phyloP scores from a whole-genome alignment of 495 filamentous ascomycete species.

The Baudoinia panamericana region DNA sequence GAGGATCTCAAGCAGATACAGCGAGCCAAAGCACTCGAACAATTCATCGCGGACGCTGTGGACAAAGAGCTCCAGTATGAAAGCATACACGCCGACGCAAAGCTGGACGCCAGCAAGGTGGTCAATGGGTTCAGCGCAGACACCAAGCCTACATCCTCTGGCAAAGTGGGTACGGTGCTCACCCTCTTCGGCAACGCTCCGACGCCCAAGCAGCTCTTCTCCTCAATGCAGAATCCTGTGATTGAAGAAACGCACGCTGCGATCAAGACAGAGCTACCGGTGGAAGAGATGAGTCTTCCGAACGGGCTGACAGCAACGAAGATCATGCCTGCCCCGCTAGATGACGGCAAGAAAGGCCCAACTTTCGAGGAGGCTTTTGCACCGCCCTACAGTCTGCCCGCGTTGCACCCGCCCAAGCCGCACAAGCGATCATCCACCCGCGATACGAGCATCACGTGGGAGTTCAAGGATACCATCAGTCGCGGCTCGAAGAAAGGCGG shows the following conservation, averaged over 20 bases:
- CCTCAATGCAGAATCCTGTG: constrained; percentile 52
- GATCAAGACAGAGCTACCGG: constrained; percentile 29
- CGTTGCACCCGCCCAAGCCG: constrained; percentile 58
- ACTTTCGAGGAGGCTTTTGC: constrained; percentile 75
- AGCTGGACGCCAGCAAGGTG: background rate
- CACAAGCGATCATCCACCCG: constrained; percentile 48
- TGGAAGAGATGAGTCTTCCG: constrained; percentile 55
- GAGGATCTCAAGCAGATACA: constrained; percentile 21
- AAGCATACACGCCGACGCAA: background rate
- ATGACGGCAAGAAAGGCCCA: constrained; percentile 32
- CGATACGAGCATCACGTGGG: constrained; percentile 46
- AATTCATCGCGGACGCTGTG: constrained; percentile 13
- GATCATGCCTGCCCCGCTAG: constrained; percentile 44
- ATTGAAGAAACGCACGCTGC: constrained; percentile 29
- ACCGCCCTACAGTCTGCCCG: constrained; percentile 50
- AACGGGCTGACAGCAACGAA: constrained; percentile 60
- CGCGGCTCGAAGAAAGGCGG: constrained; percentile 37
- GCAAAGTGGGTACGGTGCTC: constrained; percentile 41
- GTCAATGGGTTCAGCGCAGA: background rate
- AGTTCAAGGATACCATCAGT: constrained; percentile 38
- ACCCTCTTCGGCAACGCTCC: constrained; percentile 60
- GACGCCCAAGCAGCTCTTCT: constrained; percentile 65
- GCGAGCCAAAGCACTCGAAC: constrained; percentile 16
- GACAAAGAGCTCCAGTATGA: constrained; percentile 8
- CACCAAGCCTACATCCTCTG: background rate